These are phyloP conservation scores for Lodderomyces elongisporus DNA, from an alignment of 1,139 yeast species.

Conservation along the genomic window DNA sequence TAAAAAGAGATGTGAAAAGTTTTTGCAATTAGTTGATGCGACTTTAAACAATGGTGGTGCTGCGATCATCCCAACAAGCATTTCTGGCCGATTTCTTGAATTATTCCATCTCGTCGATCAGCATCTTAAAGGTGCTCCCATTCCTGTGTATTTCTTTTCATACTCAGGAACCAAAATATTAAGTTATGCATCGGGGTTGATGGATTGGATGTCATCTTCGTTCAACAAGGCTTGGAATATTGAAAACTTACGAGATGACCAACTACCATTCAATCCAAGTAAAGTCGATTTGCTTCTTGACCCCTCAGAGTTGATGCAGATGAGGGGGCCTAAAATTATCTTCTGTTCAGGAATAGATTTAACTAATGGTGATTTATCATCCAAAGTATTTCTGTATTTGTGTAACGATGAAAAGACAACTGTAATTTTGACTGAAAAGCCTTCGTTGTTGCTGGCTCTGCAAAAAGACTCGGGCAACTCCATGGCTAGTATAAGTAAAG, in stretches of 20 bases:
- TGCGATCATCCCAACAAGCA: slow-evolving; percentile 74
- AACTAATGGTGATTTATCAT: slow-evolving; percentile 58
- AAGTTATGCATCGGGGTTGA: slow-evolving; percentile 78
- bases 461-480: neutral
- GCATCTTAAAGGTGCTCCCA: slow-evolving; percentile 49
- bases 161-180: slow-evolving; percentile 77
- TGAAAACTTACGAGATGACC: slow-evolving; percentile 22
- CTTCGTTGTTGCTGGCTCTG: slow-evolving; percentile 12
- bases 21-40: slow-evolving; percentile 58
- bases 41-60: slow-evolving; percentile 71
- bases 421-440: slow-evolving; percentile 67
- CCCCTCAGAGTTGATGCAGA: slow-evolving; percentile 51
- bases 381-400: slow-evolving; percentile 50
- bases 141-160: slow-evolving; percentile 72
- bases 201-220: slow-evolving; percentile 92
- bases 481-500: slow-evolving; percentile 18
- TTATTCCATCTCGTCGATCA: slow-evolving; percentile 65
- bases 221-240: slow-evolving; percentile 68
- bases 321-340: slow-evolving; percentile 74
- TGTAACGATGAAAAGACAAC: slow-evolving; percentile 66
- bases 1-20: slow-evolving; percentile 59
- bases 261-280: slow-evolving; percentile 67
- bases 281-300: slow-evolving; percentile 53
- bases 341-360: slow-evolving; percentile 74
- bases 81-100: slow-evolving; percentile 83